Base-by-base conservation (phyloP, 2,329 filamentous ascomycete genomes). In the Ophiostoma quercus region DNA sequence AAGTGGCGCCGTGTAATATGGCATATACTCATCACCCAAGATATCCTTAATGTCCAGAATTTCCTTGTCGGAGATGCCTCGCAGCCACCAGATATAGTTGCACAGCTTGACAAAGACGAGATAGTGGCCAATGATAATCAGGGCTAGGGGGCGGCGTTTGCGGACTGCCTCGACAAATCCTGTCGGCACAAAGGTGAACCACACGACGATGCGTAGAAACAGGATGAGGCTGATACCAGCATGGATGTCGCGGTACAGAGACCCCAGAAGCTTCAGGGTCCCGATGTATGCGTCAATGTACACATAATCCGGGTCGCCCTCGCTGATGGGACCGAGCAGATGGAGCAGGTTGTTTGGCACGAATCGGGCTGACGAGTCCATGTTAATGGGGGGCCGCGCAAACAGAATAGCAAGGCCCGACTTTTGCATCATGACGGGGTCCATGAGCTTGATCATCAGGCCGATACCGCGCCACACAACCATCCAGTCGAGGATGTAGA, bases 61-160 rank as follows among this genome's bases (percentile, higher is more conserved):
- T 71, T 84, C 80, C 19, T 79, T 80, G 54, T 83, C 76, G 2
- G 79, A 79, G 25, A 87, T 79, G 29, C 79, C 81, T 2, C 73
- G 70, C 69, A 84, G 76, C 85, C 85, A 87, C 85, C 85, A 87
- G 3, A 82, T 73, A 0, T 72, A 71, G 2, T 72, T 68, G 12
- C 78, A 76, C 1, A 84, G 68, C 74, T 84, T 86, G 67, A 81
- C 75, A 69, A 87, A 87, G 65, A 79, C 79, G 6, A 84, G 78
- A 71, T 85, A 85, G 73, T 87, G 79, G 1, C 47, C 47, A 22
- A 22, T 22, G 16, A 51, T 51, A 19, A 51, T 22, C 16, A 51
- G 19, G 19, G 47, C 47, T 5, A 51, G 14, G 5, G 47, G 47
- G 19, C 47, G 47, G 14, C 47, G 47, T 22, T 51, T 51, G 47